These are phyloP conservation scores for Lactarius vividus DNA, from an alignment of 768 basidiomycete genomes.

Conservation along the genomic window DNA sequence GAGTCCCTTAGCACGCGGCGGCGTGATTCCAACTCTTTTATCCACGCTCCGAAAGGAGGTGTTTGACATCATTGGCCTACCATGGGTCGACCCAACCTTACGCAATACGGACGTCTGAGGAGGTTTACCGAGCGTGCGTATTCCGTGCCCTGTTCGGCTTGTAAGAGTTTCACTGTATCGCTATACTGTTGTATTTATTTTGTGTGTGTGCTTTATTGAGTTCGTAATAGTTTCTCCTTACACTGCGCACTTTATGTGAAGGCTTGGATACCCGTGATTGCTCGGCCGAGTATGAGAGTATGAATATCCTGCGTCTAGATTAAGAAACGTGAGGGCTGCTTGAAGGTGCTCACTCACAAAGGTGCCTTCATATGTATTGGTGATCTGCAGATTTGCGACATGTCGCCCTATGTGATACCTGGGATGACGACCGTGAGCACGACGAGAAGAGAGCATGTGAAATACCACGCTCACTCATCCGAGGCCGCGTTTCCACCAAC, in stretches of 20 bases:
- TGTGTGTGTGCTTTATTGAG: slow-evolving; percentile 1
- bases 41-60: slow-evolving; percentile 69
- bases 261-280: slow-evolving; percentile 85
- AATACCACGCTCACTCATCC: slow-evolving; percentile 67
- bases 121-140: not conserved
- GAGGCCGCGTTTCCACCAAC: slow-evolving; percentile 91
- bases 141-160: not conserved
- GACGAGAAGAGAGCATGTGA: not conserved
- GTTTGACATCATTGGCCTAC: slow-evolving; percentile 65
- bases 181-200: slow-evolving; percentile 10
- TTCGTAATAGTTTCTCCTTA: not conserved
- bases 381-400: slow-evolving; percentile 92
- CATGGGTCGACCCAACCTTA: slow-evolving; percentile 67
- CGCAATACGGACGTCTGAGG: slow-evolving; percentile 66
- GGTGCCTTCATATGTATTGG: slow-evolving; percentile 90
- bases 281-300: slow-evolving; percentile 89
- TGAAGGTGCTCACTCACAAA: slow-evolving; percentile 1
- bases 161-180: not conserved
- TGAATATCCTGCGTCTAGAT: slow-evolving; percentile 65
- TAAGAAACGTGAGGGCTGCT: slow-evolving; percentile 18
- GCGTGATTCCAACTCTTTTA: slow-evolving; percentile 57
- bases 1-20: slow-evolving; percentile 49
- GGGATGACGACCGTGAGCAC: not conserved
- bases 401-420: slow-evolving; percentile 93
- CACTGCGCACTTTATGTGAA: slow-evolving; percentile 47